Base-by-base conservation (phyloP, 805 yeast genomes). In the Wickerhamiella musiphila region DNA sequence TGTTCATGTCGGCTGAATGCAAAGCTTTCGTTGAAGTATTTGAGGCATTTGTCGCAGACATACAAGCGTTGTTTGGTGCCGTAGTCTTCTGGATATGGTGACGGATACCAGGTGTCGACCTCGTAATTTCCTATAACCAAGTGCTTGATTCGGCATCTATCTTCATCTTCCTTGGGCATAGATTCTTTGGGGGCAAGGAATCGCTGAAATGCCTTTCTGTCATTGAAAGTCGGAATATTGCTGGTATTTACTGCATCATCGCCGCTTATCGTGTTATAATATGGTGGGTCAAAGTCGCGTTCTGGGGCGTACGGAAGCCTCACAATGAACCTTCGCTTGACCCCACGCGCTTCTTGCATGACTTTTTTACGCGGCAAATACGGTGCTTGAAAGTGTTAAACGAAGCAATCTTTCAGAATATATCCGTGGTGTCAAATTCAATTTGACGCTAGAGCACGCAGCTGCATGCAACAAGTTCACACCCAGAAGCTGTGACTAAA, bases 11-110 rank as follows among this genome's bases (percentile, higher is more conserved):
- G 61, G 41, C 64, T 59, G 32, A 69, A 62, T 1, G 74, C 69
- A 41, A 65, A 72, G 11, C 76, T 72, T 0, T 83, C 73, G 23
- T 65, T 64, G 70, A 73, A 73, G 49, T 81, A 84, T 54, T 77
- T 73, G 36, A 86, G 54, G 49, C 96, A 90, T 45, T 64, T 71
- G 41, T 82, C 90, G 53, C 96, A 90, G 11, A 86, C 65, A 46
- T 73, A 73, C 28, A 90, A 56, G 2, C 72, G 65, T 26, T 60
- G 58, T 28, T 71, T 66, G 19, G 63, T 63, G 26, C 79, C 68
- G 46, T 72, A 79, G 46, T 79, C 90, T 38, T 78, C 83, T 0
- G 96, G 95, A 49, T 79, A 90, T 1, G 96, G 96, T 1, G 94
- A 73, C 3, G 78, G 69, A 53, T 78, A 84, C 94, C 95, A 82